Conservation (phyloP, 345 rosid genomes). For the Melastoma malabathricum region DNA sequence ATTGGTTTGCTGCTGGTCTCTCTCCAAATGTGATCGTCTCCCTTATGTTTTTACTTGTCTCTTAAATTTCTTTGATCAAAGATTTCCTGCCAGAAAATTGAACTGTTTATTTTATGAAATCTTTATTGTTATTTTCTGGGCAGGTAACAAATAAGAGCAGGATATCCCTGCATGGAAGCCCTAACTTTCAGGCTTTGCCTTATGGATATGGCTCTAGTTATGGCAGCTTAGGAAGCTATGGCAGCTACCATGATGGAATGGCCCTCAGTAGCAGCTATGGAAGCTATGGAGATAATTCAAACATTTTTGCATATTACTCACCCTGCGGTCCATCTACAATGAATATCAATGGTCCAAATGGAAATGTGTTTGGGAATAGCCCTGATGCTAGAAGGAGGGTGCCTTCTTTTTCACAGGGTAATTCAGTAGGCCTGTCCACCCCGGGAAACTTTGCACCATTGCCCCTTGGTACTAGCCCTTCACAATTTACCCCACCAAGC, state of each 20-base stretch:
- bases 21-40: slow-evolving; percentile 69
- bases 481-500: slow-evolving; percentile 88
- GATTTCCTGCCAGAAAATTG: background rate
- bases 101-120: background rate
- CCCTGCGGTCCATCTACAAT: slow-evolving; percentile 82
- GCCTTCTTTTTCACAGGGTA: slow-evolving; percentile 66
- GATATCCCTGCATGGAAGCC: slow-evolving; percentile 62
- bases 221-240: slow-evolving; percentile 94
- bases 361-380: slow-evolving; percentile 72
- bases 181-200: slow-evolving; percentile 58
- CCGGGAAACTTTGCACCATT: slow-evolving; percentile 85
- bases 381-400: slow-evolving; percentile 81
- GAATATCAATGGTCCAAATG: slow-evolving; percentile 61
- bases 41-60: background rate
- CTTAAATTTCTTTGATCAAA: background rate
- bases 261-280: slow-evolving; percentile 81
- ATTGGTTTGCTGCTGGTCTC: slow-evolving; percentile 99
- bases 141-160: slow-evolving; percentile 69
- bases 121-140: slow-evolving; percentile 1
- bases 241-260: slow-evolving; percentile 79
- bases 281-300: slow-evolving; percentile 70
- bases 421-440: slow-evolving; percentile 79
- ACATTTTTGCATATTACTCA: slow-evolving; percentile 77
- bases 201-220: slow-evolving; percentile 68
- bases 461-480: slow-evolving; percentile 94